These are phyloP conservation scores for Beauveria sp. DNA, from an alignment of 2,329 filamentous ascomycete species.

Conservation along the genomic window DNA sequence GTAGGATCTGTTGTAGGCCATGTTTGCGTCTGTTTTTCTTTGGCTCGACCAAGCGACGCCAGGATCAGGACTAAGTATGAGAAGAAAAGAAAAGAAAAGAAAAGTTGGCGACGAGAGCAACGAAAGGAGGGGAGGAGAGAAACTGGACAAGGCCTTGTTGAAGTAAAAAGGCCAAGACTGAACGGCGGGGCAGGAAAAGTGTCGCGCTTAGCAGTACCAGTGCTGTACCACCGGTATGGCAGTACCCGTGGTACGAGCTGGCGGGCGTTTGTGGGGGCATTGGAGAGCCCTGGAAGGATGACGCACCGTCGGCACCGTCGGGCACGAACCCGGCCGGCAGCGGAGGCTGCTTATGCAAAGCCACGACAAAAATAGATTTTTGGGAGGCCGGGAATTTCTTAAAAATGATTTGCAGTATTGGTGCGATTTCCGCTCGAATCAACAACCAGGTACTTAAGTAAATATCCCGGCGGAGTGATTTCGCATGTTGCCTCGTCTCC, in stretches of 20 bases:
- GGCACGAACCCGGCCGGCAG: background rate
- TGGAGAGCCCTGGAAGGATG: background rate
- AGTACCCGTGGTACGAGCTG: background rate
- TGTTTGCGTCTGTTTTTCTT: conserved; percentile 31
- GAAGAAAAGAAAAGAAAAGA: background rate
- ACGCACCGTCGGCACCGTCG: background rate
- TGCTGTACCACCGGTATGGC: background rate
- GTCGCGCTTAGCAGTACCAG: background rate
- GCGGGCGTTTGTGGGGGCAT: background rate
- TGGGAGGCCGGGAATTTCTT: background rate
- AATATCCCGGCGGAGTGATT: no score
- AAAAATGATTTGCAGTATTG: background rate
- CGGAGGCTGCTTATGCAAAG: background rate
- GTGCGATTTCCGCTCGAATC: background rate
- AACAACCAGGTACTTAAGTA: no score
- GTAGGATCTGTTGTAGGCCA: conserved; percentile 92
- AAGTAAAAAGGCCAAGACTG: background rate
- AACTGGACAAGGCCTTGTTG: background rate
- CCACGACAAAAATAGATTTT: background rate
- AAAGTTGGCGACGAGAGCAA: background rate
- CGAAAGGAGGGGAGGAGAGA: background rate
- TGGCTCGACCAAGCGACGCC: background rate
- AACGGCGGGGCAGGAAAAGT: background rate
- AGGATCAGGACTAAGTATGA: background rate
- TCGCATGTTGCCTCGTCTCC: no score